These are phyloP conservation scores for Diutina neorugosa DNA, from an alignment of 1,139 yeast species.

Conservation along the genomic window DNA sequence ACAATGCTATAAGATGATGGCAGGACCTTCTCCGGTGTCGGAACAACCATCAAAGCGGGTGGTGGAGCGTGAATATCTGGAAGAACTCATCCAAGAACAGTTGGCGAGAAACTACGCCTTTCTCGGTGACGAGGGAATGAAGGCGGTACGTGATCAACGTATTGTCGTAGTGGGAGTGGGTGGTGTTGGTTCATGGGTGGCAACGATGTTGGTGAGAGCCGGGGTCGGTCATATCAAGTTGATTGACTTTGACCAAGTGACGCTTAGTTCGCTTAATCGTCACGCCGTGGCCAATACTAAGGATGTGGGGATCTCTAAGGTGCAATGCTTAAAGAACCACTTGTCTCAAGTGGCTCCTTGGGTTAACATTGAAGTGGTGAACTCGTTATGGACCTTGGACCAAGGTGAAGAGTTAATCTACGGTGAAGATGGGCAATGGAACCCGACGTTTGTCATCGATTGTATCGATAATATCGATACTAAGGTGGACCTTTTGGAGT, in stretches of 20 bases:
- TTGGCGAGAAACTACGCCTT: conserved; percentile 89
- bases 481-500: conserved; percentile 76
- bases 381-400: conserved; percentile 64
- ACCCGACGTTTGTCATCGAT: conserved; percentile 70
- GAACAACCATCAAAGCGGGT: background rate
- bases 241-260: conserved; percentile 92
- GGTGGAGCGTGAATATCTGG: conserved; percentile 29
- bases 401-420: conserved; percentile 48
- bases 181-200: conserved; percentile 97
- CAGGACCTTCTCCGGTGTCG: background rate
- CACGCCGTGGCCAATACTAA: conserved; percentile 83
- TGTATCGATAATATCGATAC: conserved; percentile 95
- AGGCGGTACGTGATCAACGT: conserved; percentile 57
- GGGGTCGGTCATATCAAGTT: conserved; percentile 72
- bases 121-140: conserved; percentile 74
- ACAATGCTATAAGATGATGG: background rate
- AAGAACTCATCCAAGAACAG: conserved; percentile 77
- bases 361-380: conserved; percentile 68
- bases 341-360: conserved; percentile 75
- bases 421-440: conserved; percentile 32
- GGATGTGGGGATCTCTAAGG: conserved; percentile 90
- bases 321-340: conserved; percentile 58
- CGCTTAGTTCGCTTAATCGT: conserved; percentile 80
- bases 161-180: conserved; percentile 95
- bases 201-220: conserved; percentile 82